These are phyloP conservation scores for Teunomyces kruisii DNA, from an alignment of 805 yeast species.

Conservation along the genomic window DNA sequence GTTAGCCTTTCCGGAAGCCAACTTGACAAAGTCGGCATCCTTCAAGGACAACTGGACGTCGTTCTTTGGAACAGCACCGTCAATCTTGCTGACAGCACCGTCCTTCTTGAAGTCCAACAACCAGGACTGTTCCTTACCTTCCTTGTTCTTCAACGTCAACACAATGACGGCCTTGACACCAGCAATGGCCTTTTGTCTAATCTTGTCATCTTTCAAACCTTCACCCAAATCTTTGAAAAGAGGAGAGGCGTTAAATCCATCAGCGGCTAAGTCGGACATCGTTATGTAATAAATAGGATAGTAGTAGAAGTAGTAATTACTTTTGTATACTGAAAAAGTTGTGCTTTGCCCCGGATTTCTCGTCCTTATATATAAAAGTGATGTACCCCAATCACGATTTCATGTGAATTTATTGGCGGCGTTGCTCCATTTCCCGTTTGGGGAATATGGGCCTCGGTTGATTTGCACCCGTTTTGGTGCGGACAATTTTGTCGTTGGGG, in stretches of 20 bases:
- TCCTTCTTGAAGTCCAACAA: slow-evolving; percentile 61
- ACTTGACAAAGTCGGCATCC: slow-evolving; percentile 69
- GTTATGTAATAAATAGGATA: not conserved
- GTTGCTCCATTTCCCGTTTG: slow-evolving; percentile 1
- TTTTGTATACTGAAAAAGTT: not conserved
- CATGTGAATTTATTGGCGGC: slow-evolving; percentile 2
- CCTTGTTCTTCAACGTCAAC: slow-evolving; percentile 65
- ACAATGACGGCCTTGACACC: slow-evolving; percentile 62
- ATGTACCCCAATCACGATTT: not conserved
- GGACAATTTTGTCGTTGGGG: not conserved
- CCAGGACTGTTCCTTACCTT: slow-evolving; percentile 63
- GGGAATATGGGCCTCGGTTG: slow-evolving; percentile 4
- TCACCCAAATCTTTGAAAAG: slow-evolving; percentile 39
- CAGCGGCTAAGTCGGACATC: slow-evolving; percentile 29
- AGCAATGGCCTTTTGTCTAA: slow-evolving; percentile 38
- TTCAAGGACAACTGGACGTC: slow-evolving; percentile 66
- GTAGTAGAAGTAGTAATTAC: not conserved
- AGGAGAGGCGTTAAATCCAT: slow-evolving; percentile 45
- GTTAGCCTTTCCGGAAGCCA: slow-evolving; percentile 76
- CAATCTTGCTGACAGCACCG: slow-evolving; percentile 46
- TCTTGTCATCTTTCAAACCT: slow-evolving; percentile 36
- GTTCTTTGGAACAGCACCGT: slow-evolving; percentile 43
- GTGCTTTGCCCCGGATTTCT: not conserved
- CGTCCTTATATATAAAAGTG: slow-evolving; percentile 4
- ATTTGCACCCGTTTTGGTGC: not conserved